Evolutionary conservation across 345 rosid genomes (phyloP).

Genomic region (Arabis hirsuta): DNA sequence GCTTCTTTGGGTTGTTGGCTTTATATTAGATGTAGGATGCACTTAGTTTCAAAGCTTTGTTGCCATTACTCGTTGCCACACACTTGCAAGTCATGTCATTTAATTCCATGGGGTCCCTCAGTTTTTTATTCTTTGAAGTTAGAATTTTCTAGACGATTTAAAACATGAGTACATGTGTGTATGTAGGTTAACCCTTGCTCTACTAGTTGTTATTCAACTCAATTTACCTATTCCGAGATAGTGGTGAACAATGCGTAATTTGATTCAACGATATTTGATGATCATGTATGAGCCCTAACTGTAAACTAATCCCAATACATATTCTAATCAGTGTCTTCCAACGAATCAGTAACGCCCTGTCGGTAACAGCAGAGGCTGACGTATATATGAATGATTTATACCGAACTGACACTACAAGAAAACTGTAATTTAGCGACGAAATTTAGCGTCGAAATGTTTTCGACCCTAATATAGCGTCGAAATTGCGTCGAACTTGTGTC

Average conservation of each 20-base stretch:
- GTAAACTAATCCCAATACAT: too few relatives aligned
- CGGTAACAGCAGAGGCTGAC: too few relatives aligned
- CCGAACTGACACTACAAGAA: too few relatives aligned
- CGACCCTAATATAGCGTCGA: too few relatives aligned
- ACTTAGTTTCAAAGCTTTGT: slow-evolving; percentile 27
- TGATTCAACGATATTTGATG: too few relatives aligned
- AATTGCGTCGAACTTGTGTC: too few relatives aligned
- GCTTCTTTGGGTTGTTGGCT: slow-evolving; percentile 19
- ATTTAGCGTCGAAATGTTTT: too few relatives aligned
- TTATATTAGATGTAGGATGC: slow-evolving; percentile 10
- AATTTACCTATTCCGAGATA: background rate
- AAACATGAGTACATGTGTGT: slow-evolving; percentile 1
- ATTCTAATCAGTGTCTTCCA: too few relatives aligned
- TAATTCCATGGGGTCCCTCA: slow-evolving; percentile 22
- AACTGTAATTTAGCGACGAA: too few relatives aligned
- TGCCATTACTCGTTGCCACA: slow-evolving; percentile 35
- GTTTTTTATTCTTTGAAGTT: background rate
- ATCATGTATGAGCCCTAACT: too few relatives aligned
- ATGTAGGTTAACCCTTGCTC: background rate
- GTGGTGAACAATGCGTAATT: background rate
- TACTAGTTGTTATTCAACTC: background rate
- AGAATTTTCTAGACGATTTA: slow-evolving; percentile 28
- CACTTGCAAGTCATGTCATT: slow-evolving; percentile 33
- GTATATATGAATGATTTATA: too few relatives aligned
- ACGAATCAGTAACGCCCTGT: too few relatives aligned